phyloP scores from a whole-genome alignment of 495 filamentous ascomycete species.

The Melanomma pulvis-pyrius region DNA sequence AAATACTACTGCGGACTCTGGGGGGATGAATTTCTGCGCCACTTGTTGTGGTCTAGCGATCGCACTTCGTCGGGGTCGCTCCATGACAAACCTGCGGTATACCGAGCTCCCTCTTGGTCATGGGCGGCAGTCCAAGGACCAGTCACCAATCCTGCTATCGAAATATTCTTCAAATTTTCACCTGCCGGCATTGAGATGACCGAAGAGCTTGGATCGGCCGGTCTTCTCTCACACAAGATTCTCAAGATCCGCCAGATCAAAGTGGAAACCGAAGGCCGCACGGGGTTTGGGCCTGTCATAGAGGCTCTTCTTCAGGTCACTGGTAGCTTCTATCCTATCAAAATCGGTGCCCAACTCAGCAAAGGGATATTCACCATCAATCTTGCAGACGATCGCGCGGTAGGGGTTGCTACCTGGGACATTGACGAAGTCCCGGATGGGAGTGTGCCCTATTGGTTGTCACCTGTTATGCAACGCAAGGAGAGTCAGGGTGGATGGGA shows the following conservation, averaged over 20 bases:
- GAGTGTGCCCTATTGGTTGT: not conserved
- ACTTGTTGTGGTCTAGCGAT: not conserved
- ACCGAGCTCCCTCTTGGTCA: not conserved
- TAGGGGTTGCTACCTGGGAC: not conserved
- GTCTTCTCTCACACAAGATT: not conserved
- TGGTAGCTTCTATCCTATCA: not conserved
- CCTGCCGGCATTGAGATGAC: not conserved
- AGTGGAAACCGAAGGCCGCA: not conserved
- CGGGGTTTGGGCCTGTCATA: not conserved
- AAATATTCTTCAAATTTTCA: not conserved
- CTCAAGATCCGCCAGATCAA: constrained; percentile 1
- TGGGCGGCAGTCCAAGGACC: not conserved
- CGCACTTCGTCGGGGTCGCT: not conserved
- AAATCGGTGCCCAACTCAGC: not conserved
- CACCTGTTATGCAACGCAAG: not conserved
- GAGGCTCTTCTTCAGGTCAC: not conserved
- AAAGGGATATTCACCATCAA: not conserved
- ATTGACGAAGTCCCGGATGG: not conserved
- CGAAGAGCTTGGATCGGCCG: constrained; percentile 1
- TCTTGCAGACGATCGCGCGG: not conserved
- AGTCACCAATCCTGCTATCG: not conserved
- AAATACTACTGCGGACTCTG: not conserved
- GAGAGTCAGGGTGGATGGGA: not conserved
- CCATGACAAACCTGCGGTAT: not conserved
- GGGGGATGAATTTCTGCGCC: not conserved